Conservation (phyloP, 106 monocot genomes). For the Ottelia alismoides region DNA sequence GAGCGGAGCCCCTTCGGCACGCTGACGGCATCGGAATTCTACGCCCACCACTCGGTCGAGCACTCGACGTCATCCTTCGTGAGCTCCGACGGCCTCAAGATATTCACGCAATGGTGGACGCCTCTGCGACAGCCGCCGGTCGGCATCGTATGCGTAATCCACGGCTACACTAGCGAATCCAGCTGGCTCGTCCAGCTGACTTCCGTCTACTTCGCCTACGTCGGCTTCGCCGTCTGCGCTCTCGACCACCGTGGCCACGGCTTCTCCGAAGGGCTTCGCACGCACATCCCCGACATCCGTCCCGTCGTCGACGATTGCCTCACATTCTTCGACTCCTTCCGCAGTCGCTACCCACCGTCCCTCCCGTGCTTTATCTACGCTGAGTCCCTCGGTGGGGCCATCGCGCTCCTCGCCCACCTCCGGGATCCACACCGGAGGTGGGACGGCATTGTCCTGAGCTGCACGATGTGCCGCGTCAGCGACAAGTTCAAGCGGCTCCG, state of each 20-base stretch:
- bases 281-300: constrained; percentile 72
- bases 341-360: constrained; percentile 23
- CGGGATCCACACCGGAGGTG: constrained; percentile 8
- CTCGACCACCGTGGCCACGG: constrained; percentile 95
- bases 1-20: constrained; percentile 56
- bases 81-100: constrained; percentile 48
- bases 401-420: constrained; percentile 78
- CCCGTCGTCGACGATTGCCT: constrained; percentile 75
- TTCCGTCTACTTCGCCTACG: constrained; percentile 49
- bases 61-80: constrained; percentile 62
- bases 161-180: too few species aligned
- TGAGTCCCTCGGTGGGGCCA: constrained; percentile 88
- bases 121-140: constrained; percentile 22
- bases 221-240: constrained; percentile 73
- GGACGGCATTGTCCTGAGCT: constrained; percentile 72
- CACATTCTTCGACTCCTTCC: constrained; percentile 62
- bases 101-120: constrained; percentile 68
- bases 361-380: constrained; percentile 74
- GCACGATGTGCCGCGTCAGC: constrained; percentile 96
- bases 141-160: constrained; percentile 51
- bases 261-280: constrained; percentile 68
- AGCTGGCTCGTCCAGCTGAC: too few species aligned
- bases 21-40: constrained; percentile 51
- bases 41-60: constrained; percentile 44
- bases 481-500: constrained; percentile 82